Evolutionary conservation across 2,329 filamentous ascomycete genomes (phyloP).

Genomic region (Aspergillus unguis): DNA sequence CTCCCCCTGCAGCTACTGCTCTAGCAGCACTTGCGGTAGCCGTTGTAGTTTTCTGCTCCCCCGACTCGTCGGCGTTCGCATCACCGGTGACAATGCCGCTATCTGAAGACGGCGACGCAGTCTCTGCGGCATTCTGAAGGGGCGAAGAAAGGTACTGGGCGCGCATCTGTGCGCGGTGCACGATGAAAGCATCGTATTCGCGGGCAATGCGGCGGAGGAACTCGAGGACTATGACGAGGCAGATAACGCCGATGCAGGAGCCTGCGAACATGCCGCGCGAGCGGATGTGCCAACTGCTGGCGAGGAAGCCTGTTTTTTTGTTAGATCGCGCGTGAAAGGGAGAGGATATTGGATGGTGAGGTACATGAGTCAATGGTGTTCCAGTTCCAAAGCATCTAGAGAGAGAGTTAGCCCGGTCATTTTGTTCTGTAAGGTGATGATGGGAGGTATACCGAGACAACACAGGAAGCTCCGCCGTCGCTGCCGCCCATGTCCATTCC

Average conservation of each 20-base stretch:
- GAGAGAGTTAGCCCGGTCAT: neutral
- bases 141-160: slow-evolving; percentile 19
- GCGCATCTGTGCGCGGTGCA: slow-evolving; percentile 48
- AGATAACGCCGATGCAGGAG: slow-evolving; percentile 72
- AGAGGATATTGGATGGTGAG: no score
- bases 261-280: slow-evolving; percentile 71
- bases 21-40: neutral
- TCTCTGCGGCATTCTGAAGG: neutral
- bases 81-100: neutral
- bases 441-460: slow-evolving; percentile 24
- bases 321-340: neutral
- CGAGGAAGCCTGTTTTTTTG: slow-evolving; percentile 58
- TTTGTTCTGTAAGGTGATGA: neutral
- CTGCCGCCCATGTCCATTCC: slow-evolving; percentile 59
- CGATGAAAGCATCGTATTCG: slow-evolving; percentile 68
- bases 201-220: slow-evolving; percentile 66
- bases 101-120: neutral
- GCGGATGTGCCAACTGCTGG: slow-evolving; percentile 65
- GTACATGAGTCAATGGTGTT: slow-evolving; percentile 27
- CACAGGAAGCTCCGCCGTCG: slow-evolving; percentile 17
- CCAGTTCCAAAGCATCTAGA: slow-evolving; percentile 32
- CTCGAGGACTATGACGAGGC: slow-evolving; percentile 71
- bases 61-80: neutral
- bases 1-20: neutral
- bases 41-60: neutral